These are phyloP conservation scores for Xylaria flabelliformis DNA, from an alignment of 495 filamentous ascomycete species.

Conservation along the genomic window DNA sequence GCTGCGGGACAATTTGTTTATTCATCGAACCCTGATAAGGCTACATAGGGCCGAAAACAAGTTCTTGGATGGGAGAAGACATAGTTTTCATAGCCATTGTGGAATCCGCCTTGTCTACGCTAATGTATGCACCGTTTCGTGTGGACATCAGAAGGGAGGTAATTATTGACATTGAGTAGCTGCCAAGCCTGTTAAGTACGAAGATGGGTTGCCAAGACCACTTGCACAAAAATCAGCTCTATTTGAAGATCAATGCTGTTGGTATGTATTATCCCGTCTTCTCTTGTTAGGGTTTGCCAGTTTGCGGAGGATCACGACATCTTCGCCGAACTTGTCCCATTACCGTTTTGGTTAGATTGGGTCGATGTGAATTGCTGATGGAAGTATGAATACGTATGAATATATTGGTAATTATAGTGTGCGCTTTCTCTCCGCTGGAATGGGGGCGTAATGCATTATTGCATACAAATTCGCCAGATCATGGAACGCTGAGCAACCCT, in stretches of 20 bases:
- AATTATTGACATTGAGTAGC: not conserved
- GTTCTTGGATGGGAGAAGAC: not conserved
- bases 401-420: not conserved
- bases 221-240: conserved; percentile 8
- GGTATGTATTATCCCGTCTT: not conserved
- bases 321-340: not conserved
- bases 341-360: not conserved
- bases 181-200: not conserved
- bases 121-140: conserved; percentile 9
- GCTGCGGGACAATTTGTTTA: not conserved
- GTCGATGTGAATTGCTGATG: not conserved
- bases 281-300: not conserved
- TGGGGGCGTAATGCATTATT: not conserved
- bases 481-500: not conserved
- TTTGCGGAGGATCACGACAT: conserved; percentile 11
- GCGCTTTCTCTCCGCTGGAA: not conserved
- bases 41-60: not conserved
- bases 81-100: not conserved
- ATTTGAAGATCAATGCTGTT: conserved; percentile 6
- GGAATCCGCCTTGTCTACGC: not conserved
- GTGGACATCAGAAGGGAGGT: conserved; percentile 2
- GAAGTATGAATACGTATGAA: not conserved
- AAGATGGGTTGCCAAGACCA: not conserved
- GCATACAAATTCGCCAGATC: not conserved
- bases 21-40: not conserved